Conservation (phyloP, 345 rosid genomes). For the Conringia planisiliqua region DNA sequence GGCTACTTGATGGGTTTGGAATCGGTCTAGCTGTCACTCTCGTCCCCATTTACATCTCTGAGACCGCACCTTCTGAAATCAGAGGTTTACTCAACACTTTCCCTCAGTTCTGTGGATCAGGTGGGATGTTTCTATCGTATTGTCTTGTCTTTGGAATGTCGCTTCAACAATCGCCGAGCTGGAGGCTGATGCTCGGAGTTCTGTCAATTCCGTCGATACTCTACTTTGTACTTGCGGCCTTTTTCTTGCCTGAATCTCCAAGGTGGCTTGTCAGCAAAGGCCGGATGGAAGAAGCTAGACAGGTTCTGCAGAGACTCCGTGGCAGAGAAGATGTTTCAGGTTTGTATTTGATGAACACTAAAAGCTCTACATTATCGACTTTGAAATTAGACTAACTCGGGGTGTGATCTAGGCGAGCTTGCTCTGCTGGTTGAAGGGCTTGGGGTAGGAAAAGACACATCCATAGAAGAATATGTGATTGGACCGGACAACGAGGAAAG, state of each 20-base stretch:
- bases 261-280: constrained; percentile 96
- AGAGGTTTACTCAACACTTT: constrained; percentile 77
- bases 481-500: constrained; percentile 53
- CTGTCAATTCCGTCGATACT: constrained; percentile 62
- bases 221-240: constrained; percentile 49
- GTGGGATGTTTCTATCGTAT: constrained; percentile 79
- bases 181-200: constrained; percentile 88
- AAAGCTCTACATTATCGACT: constrained; percentile 3
- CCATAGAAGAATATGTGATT: constrained; percentile 77
- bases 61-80: constrained; percentile 80
- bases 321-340: constrained; percentile 89
- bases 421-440: constrained; percentile 93
- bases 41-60: constrained; percentile 73
- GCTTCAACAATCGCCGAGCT: constrained; percentile 56
- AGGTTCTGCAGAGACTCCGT: constrained; percentile 68
- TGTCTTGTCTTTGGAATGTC: constrained; percentile 89
- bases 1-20: constrained; percentile 79
- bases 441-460: constrained; percentile 73
- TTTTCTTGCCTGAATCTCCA: constrained; percentile 92
- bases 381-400: background rate
- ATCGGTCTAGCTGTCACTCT: constrained; percentile 80
- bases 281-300: constrained; percentile 67
- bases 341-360: constrained; percentile 28
- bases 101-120: constrained; percentile 78
- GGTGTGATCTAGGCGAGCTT: constrained; percentile 64